Evolutionary conservation across 108 stramenopile genomes (phyloP), one percentile per base, ranked within the genome.

Genomic region (Nannochloropsis salina): DNA sequence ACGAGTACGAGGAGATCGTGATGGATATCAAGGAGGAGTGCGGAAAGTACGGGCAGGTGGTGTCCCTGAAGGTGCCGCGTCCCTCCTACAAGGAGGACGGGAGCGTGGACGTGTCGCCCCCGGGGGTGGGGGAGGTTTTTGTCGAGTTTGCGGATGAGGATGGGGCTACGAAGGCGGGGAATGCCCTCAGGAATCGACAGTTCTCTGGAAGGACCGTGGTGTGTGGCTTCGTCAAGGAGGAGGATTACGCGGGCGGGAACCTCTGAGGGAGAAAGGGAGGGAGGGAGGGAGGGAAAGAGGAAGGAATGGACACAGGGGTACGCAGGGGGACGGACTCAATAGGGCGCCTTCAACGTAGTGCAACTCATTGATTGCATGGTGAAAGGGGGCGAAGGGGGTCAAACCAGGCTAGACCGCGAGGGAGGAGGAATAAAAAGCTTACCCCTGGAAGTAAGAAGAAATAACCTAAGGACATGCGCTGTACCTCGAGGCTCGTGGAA

Each of bases 11-110:
- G 44, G 95, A 94, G 41, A 90, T 98, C 31, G 81, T 83, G 80
- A 93, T 93, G 21, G 97, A 98, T 87, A 95, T 96, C 3, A 81
- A 89, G n/a, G 94, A 94, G 74, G 97, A 96, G 89, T 95, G 94
- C 83, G 88, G 88, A 31, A 93, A 95, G 4, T 45, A 88, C 79
- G 87, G 87, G 2, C 20, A 6, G 40, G 84, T 88, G 42, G 22
- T 43, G 6, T 43, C 40, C 45, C 21, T 88, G 31, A 41, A 84
- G 61, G 43, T 88, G 15, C 87, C 87, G 40, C 42, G 82, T 11
- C 82, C 82, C 22, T 12, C 40, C 11, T 41, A 81, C 5, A 22
- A 81, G 81, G 61, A 74, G 61, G 61, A 74, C 6, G 61, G 61
- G 61, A 74, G 61, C 61, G 61, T 74, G 61, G 61, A 74, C 61